Evolutionary conservation across 2,329 filamentous ascomycete species (phyloP), one percentile per base, ranked within the genome.

Genomic region (Aspergillus japonicus): DNA sequence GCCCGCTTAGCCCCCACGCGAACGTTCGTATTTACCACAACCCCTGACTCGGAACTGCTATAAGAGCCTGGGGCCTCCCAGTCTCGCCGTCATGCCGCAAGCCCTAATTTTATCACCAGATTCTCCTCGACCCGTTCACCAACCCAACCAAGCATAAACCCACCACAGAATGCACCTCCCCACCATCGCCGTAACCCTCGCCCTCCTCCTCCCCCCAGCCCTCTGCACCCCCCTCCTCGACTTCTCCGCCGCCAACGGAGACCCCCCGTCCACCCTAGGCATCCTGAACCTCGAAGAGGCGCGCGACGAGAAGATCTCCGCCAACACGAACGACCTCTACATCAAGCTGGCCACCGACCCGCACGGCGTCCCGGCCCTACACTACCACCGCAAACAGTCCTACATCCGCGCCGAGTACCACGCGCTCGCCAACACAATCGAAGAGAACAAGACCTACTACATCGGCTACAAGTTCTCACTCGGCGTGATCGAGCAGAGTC

Each of bases 321-420:
- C 35, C 11, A 64, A 66, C 48, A 56, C 53, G 5, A 23, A 31
- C 11, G 61, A 63, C 29, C 59, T 64, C 11, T 64, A 60, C 53
- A 63, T 63, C 56, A 66, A 64, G 47, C 58, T 63, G 16, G 62
- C 54, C 33, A 64, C 44, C 10, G 64, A 66, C 44, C 42, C 56
- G 11, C 54, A 60, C 6, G 64, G 61, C 31, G 39, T 49, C 5
- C 57, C 60, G 8, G 61, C 63, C 3, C 49, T 62, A 47, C 62
- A 63, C 26, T 62, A 50, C 33, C 64, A 66, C 35, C 61, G 63
- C 42, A 58, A 62, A 10, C 48, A 62, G 24, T 59, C 50, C 57
- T 59, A 60, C 31, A 65, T 65, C 35, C 57, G 63, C 19, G 49
- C 63, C 23, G 63, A 65, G 54, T 64, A 64, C 51, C 63, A 64